phyloP scores from a whole-genome alignment of 257 asterid genomes.

The Solanum lignicaule region DNA sequence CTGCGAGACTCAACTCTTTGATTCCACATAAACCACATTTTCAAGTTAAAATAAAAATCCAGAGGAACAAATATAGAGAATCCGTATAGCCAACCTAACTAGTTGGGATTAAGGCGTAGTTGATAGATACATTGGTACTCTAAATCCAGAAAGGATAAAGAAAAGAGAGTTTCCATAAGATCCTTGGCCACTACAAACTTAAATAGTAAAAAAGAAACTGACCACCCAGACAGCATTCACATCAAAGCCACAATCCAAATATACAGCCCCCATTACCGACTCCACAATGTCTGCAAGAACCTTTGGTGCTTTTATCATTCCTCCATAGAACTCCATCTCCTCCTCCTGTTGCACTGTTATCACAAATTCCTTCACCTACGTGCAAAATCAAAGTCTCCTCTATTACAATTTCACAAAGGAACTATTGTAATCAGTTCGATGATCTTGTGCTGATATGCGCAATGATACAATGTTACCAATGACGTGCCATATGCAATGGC shows the following conservation, averaged over 20 bases:
- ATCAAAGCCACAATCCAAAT: constrained; percentile 26
- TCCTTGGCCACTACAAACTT: background rate
- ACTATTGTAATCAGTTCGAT: background rate
- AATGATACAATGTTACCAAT: background rate
- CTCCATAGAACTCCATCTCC: constrained; percentile 50
- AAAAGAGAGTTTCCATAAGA: background rate
- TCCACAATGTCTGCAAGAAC: constrained; percentile 80
- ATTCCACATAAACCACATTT: background rate
- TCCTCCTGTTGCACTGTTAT: constrained; percentile 34
- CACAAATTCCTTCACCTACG: constrained; percentile 63
- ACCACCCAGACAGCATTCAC: constrained; percentile 21
- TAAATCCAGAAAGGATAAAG: background rate
- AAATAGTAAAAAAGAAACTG: background rate
- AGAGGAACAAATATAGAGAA: background rate
- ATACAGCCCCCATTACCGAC: constrained; percentile 62
- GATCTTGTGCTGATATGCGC: background rate
- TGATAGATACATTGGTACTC: background rate
- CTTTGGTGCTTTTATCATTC: constrained; percentile 66
- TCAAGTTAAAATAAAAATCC: background rate
- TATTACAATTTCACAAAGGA: background rate
- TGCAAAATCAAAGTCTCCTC: background rate
- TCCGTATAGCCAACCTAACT: background rate
- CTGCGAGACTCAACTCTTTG: background rate
- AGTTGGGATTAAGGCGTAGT: background rate
- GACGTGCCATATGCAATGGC: background rate